Evolutionary conservation across 148 eudicot species (phyloP).

Genomic region (Silene latifolia): DNA sequence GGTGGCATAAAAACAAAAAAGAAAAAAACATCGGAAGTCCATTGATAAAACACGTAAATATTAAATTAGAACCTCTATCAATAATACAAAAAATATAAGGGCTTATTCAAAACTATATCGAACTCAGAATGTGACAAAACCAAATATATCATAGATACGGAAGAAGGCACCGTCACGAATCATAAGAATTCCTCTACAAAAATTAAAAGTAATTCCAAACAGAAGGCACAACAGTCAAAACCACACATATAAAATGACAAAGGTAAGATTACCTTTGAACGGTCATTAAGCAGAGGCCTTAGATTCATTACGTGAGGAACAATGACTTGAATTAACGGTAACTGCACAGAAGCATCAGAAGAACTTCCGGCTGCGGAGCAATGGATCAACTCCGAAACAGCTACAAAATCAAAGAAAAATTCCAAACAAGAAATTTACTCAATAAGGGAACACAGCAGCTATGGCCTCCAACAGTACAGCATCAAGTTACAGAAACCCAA

Average conservation of each 20-base stretch:
- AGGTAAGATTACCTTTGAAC: constrained; percentile 62
- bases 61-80: neutral
- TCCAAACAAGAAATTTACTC: neutral
- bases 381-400: constrained; percentile 90
- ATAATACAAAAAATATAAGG: no score
- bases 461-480: neutral
- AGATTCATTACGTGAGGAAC: constrained; percentile 92
- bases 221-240: neutral
- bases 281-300: constrained; percentile 72
- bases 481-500: neutral
- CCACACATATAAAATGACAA: neutral
- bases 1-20: constrained; percentile 20
- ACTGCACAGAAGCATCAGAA: constrained; percentile 57
- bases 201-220: neutral
- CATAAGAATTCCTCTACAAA: neutral
- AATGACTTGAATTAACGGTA: constrained; percentile 84
- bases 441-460: constrained; percentile 5
- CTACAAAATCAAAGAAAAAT: constrained; percentile 39
- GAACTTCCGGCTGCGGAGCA: constrained; percentile 70
- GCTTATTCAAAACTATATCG: neutral
- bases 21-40: neutral
- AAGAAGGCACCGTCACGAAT: neutral
- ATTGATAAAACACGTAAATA: constrained; percentile 1
- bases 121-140: constrained; percentile 3
- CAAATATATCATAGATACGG: neutral